phyloP scores from a whole-genome alignment of 495 filamentous ascomycete species.

The Apodospora peruviana region DNA sequence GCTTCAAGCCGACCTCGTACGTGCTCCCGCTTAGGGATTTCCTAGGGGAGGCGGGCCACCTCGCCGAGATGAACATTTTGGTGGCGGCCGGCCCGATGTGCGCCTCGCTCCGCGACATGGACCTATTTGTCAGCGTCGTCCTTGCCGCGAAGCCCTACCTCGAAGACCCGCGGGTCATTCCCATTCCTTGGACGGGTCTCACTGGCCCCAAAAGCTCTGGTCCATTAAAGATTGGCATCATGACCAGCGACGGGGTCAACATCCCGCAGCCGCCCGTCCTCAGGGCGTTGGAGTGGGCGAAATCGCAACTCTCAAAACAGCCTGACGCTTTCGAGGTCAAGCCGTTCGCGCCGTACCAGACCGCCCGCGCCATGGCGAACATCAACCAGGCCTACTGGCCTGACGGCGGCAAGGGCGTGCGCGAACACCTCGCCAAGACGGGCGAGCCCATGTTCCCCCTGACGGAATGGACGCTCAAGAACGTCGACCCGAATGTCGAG shows the following conservation, averaged over 20 bases:
- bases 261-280: conserved; percentile 64
- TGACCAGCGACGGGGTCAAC: conserved; percentile 66
- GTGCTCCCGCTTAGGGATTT: conserved; percentile 52
- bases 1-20: conserved; percentile 54
- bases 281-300: conserved; percentile 46
- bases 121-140: conserved; percentile 57
- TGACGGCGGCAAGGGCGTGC: conserved; percentile 53
- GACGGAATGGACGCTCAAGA: conserved; percentile 40
- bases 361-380: conserved; percentile 55
- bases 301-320: conserved; percentile 42
- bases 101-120: conserved; percentile 55
- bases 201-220: conserved; percentile 20
- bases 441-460: conserved; percentile 53
- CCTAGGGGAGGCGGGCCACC: neutral
- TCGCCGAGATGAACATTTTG: neutral
- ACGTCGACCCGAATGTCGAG: conserved; percentile 39
- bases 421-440: conserved; percentile 41
- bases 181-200: conserved; percentile 50
- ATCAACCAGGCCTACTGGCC: conserved; percentile 44
- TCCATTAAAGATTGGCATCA: conserved; percentile 58
- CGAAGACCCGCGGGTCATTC: conserved; percentile 51
- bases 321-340: conserved; percentile 29
- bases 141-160: conserved; percentile 58
- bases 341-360: conserved; percentile 57
- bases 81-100: conserved; percentile 56